These are phyloP conservation scores for Prosopis cineraria DNA, from an alignment of 306 rosid species.

Conservation along the genomic window DNA sequence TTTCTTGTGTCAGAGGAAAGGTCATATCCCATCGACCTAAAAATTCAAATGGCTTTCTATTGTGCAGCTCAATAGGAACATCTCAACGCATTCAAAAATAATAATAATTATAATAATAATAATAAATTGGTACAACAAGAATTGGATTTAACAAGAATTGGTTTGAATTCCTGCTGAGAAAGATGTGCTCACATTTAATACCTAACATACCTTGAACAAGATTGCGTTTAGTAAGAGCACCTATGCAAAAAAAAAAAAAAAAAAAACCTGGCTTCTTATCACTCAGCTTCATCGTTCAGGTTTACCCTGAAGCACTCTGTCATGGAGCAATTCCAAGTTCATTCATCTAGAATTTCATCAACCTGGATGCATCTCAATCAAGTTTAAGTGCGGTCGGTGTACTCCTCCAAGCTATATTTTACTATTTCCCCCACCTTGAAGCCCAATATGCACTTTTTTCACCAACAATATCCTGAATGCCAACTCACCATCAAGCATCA, in stretches of 20 bases:
- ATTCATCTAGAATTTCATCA: background rate
- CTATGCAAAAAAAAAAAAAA: too few species aligned
- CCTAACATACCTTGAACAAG: too few species aligned
- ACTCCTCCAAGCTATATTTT: constrained; percentile 4
- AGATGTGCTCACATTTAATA: too few species aligned
- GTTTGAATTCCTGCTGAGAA: too few species aligned
- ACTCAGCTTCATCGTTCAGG: background rate
- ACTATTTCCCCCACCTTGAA: background rate
- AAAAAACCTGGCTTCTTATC: background rate
- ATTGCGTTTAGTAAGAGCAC: too few species aligned
- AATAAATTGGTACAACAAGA: too few species aligned
- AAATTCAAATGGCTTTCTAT: background rate
- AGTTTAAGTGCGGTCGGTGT: background rate
- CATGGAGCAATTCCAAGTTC: background rate
- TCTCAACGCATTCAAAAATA: background rate
- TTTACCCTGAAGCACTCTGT: background rate
- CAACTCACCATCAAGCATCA: background rate
- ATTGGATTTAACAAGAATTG: too few species aligned
- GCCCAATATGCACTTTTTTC: background rate
- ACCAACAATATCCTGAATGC: background rate
- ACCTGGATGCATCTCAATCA: background rate
- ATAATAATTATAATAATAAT: too few species aligned
- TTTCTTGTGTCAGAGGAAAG: background rate
- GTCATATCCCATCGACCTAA: background rate
- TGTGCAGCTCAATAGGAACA: background rate